Conservation (phyloP, 2,329 filamentous ascomycete species). For the Colletotrichum falcatum region DNA sequence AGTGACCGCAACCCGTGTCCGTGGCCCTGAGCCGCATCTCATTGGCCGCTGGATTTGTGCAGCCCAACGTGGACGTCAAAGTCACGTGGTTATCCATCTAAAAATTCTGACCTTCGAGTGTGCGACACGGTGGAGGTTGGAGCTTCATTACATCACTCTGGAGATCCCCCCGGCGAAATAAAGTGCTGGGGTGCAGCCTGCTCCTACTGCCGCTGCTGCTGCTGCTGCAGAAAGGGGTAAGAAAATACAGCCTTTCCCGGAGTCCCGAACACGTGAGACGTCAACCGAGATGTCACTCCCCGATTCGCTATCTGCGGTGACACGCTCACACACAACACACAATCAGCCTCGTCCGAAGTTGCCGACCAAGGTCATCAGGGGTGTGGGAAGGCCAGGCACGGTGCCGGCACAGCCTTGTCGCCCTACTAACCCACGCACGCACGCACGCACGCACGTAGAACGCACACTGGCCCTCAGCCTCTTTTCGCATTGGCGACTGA, state of each 20-base stretch:
- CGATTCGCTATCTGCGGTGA: conserved; percentile 8
- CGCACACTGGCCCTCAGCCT: conserved; percentile 5
- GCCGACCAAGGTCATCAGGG: conserved; percentile 9
- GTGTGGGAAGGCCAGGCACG: conserved; percentile 2
- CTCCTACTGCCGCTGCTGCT: too few species aligned
- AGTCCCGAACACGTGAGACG: conserved; percentile 7
- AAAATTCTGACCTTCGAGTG: conserved; percentile 29
- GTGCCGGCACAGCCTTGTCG: conserved; percentile 21
- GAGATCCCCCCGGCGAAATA: too few species aligned
- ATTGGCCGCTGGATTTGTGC: conserved; percentile 19
- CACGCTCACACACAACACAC: neutral
- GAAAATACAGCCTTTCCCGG: too few species aligned
- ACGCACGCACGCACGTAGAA: conserved; percentile 3
- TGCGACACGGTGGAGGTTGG: neutral
- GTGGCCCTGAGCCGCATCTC: neutral
- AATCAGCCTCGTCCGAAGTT: conserved; percentile 20
- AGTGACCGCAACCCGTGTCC: conserved; percentile 14
- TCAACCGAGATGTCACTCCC: neutral
- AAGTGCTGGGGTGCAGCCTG: too few species aligned
- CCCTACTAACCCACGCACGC: neutral
- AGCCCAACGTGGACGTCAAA: neutral
- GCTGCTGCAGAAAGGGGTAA: too few species aligned
- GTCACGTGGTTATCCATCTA: conserved; percentile 33
- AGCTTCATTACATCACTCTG: conserved; percentile 35
- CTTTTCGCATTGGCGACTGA: neutral